Conservation (phyloP, 352 stramenopile genomes). For the Thraustotheca clavata region DNA sequence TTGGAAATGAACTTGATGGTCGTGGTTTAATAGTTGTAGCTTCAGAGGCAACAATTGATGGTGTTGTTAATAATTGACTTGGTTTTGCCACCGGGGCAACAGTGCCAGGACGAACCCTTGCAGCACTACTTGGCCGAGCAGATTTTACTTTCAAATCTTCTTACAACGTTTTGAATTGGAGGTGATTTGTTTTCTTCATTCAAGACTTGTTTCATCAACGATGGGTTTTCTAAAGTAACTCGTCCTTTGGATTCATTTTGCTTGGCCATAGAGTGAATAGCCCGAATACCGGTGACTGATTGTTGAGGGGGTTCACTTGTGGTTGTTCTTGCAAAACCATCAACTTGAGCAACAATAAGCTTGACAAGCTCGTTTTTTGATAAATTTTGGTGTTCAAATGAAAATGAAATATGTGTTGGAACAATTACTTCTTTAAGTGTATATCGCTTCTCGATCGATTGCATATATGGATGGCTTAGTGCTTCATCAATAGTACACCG, state of each 20-base stretch:
- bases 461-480: slow-evolving; percentile 58
- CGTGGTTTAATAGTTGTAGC: background rate
- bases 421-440: slow-evolving; percentile 26
- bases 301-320: background rate
- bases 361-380: slow-evolving; percentile 54
- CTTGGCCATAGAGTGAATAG: slow-evolving; percentile 14
- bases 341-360: slow-evolving; percentile 63
- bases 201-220: slow-evolving; percentile 15
- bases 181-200: no score
- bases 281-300: slow-evolving; percentile 5
- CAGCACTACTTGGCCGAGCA: background rate
- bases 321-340: slow-evolving; percentile 27
- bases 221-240: slow-evolving; percentile 3
- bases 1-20: background rate
- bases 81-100: background rate
- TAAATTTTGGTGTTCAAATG: slow-evolving; percentile 66
- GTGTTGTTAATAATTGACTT: background rate
- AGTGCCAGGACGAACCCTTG: background rate
- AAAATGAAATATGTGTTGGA: slow-evolving; percentile 39
- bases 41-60: background rate
- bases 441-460: slow-evolving; percentile 58
- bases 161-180: no score
- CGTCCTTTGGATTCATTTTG: slow-evolving; percentile 3
- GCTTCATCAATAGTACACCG: slow-evolving; percentile 53
- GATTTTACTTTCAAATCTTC: no score